These are phyloP conservation scores for Globisporangium lucens DNA, from an alignment of 352 stramenopile genomes.

Conservation along the genomic window DNA sequence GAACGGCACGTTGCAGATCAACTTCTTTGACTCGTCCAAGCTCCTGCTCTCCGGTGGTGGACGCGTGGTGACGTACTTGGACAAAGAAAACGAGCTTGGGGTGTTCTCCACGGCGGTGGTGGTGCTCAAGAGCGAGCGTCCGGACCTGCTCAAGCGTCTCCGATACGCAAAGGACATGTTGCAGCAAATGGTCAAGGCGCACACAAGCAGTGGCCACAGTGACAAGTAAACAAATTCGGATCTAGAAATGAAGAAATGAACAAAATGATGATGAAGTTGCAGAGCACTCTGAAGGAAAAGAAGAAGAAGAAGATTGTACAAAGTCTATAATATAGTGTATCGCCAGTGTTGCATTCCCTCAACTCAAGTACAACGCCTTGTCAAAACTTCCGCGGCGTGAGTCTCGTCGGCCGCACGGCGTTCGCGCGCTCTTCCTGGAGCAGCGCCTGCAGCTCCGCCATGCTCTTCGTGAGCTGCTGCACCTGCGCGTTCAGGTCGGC, in stretches of 20 bases:
- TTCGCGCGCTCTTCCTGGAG: slow-evolving; percentile 20
- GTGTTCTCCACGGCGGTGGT: slow-evolving; percentile 49
- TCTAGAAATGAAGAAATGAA: slow-evolving; percentile 1
- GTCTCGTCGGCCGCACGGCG: slow-evolving; percentile 1
- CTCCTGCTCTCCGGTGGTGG: slow-evolving; percentile 92
- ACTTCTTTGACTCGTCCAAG: slow-evolving; percentile 97
- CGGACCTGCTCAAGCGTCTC: slow-evolving; percentile 73
- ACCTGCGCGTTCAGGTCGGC: slow-evolving; percentile 38
- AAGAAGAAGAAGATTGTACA: slow-evolving; percentile 8
- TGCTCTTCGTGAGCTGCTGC: slow-evolving; percentile 34
- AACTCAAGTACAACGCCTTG: background rate
- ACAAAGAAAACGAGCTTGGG: slow-evolving; percentile 67
- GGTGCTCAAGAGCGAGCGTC: slow-evolving; percentile 56
- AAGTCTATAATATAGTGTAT: slow-evolving; percentile 9
- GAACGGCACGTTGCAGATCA: slow-evolving; percentile 94
- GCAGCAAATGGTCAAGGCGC: slow-evolving; percentile 82
- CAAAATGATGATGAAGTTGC: background rate
- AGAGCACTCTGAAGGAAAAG: slow-evolving; percentile 6
- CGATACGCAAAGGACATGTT: slow-evolving; percentile 97
- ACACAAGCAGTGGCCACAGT: background rate
- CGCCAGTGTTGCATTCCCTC: background rate
- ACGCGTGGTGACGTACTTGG: slow-evolving; percentile 86
- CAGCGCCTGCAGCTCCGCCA: slow-evolving; percentile 32
- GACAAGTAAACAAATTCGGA: background rate
- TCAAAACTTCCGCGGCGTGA: slow-evolving; percentile 6